phyloP scores from a whole-genome alignment of 495 filamentous ascomycete species.

The Lichenothelia convexa region DNA sequence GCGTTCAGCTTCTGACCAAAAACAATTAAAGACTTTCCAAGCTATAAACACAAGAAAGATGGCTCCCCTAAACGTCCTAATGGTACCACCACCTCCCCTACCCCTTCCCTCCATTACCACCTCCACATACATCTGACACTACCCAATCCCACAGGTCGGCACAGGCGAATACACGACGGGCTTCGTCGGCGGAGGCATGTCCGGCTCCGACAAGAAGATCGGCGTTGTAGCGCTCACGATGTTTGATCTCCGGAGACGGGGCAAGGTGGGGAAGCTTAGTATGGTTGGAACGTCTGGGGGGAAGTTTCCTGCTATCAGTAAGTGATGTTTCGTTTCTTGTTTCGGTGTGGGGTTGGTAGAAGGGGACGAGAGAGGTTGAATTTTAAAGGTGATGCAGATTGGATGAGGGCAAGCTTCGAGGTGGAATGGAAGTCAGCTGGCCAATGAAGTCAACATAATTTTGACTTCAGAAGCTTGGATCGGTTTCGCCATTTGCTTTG shows the following conservation, averaged over 20 bases:
- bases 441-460: too few relatives aligned
- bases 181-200: conserved; percentile 61
- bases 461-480: too few relatives aligned
- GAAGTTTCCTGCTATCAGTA: conserved; percentile 84
- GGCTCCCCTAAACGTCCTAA: conserved; percentile 70
- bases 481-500: too few relatives aligned
- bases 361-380: too few relatives aligned
- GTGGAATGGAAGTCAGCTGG: too few relatives aligned
- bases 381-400: too few relatives aligned
- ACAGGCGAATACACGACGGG: conserved; percentile 96
- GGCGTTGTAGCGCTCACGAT: conserved; percentile 81
- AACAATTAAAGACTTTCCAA: too few relatives aligned
- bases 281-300: conserved; percentile 82
- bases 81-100: too few relatives aligned
- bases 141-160: conserved; percentile 36
- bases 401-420: too few relatives aligned
- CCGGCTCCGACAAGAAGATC: conserved; percentile 64
- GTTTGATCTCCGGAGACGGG: conserved; percentile 74
- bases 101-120: too few relatives aligned
- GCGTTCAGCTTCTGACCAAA: too few relatives aligned
- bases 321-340: conserved; percentile 18
- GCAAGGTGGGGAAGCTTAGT: conserved; percentile 66
- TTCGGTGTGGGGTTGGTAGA: too few relatives aligned
- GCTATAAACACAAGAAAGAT: conserved; percentile 31
- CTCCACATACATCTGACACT: conserved; percentile 1